phyloP scores from a whole-genome alignment of 2,329 filamentous ascomycete species.

The Colletotrichum sp. region DNA sequence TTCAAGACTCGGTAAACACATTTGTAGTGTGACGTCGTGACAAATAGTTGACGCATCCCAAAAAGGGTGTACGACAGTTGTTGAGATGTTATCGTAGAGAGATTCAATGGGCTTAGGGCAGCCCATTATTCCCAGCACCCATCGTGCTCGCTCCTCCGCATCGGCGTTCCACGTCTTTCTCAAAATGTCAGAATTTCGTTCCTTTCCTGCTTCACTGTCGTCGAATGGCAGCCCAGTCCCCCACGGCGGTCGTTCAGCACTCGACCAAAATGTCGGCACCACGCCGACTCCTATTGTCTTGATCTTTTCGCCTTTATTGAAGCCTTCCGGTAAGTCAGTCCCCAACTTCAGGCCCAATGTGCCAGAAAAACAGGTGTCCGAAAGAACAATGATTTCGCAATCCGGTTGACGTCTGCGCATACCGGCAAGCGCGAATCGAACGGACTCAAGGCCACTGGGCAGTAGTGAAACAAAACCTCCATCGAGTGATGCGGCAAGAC shows the following conservation, averaged over 20 bases:
- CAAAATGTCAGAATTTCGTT: neutral
- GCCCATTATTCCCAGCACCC: neutral
- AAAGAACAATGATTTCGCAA: neutral
- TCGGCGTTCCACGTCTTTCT: neutral
- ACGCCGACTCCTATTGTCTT: neutral
- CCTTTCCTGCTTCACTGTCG: neutral
- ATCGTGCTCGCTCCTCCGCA: neutral
- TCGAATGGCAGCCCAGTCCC: neutral
- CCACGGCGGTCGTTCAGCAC: neutral
- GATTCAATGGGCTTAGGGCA: neutral
- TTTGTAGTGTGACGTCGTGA: constrained; percentile 39
- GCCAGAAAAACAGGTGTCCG: constrained; percentile 5
- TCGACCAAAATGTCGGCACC: constrained; percentile 1
- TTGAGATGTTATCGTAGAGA: neutral
- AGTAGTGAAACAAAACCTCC: neutral
- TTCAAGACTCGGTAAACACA: constrained; percentile 38
- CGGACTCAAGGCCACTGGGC: neutral
- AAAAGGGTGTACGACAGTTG: neutral
- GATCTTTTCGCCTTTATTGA: neutral
- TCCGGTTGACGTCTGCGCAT: neutral
- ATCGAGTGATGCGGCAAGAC: constrained; percentile 2
- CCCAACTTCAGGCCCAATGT: neutral
- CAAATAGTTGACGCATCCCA: constrained; percentile 12
- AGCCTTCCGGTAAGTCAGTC: neutral
- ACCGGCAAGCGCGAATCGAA: neutral